phyloP scores from a whole-genome alignment of 2,329 filamentous ascomycete species.

The Calonectria pauciramosa region DNA sequence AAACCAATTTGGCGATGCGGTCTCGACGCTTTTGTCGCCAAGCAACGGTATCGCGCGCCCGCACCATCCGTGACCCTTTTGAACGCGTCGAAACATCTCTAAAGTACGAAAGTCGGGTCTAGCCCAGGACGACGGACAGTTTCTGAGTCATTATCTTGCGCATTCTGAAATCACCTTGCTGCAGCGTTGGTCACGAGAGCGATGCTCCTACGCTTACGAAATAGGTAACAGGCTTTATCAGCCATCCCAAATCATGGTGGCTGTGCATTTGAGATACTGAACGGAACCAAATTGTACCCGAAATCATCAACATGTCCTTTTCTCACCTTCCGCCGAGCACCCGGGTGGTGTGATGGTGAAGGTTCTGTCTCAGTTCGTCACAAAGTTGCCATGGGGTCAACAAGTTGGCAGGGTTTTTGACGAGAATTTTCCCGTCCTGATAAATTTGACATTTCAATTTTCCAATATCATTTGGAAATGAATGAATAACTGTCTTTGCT shows the following conservation, averaged over 20 bases:
- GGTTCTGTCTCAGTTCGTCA: background rate
- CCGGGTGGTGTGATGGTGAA: background rate
- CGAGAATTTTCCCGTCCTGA: background rate
- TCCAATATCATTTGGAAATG: no score
- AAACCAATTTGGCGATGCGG: background rate
- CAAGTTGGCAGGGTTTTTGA: background rate
- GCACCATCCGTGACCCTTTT: background rate
- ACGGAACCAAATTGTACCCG: background rate
- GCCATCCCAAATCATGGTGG: background rate
- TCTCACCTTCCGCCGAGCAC: background rate
- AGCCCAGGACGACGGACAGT: background rate
- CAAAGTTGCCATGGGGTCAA: background rate
- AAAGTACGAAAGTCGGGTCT: background rate
- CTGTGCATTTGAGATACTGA: background rate
- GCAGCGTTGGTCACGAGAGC: background rate
- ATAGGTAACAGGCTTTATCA: background rate
- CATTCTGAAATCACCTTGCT: background rate
- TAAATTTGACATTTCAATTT: background rate
- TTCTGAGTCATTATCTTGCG: background rate
- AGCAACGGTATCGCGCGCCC: background rate
- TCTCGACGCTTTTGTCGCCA: background rate
- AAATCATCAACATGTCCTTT: background rate
- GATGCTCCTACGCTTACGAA: background rate
- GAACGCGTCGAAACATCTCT: background rate
- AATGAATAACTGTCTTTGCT: no score